phyloP scores from a whole-genome alignment of 345 rosid species.

The Raphanus sativus region DNA sequence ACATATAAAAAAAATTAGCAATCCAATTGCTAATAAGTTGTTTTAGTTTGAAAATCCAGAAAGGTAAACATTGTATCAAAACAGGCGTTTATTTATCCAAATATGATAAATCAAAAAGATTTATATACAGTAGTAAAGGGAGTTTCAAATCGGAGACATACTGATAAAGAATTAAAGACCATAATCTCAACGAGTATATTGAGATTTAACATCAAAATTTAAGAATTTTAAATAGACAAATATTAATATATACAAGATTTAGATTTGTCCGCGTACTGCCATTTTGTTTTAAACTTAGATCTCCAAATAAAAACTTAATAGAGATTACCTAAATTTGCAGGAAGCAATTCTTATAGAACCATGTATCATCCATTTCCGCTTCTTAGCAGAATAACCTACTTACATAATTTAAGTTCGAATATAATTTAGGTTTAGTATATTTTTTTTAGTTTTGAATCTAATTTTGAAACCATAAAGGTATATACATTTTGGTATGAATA shows the following conservation, averaged over 20 bases:
- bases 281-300: too few species aligned
- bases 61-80: background rate
- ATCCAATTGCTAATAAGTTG: too few species aligned
- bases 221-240: too few species aligned
- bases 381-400: slow-evolving; percentile 5
- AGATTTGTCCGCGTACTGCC: too few species aligned
- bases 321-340: background rate
- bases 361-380: background rate
- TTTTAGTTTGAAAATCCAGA: background rate
- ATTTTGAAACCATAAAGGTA: background rate
- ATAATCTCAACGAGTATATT: background rate
- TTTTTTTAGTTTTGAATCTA: background rate
- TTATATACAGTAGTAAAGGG: too few species aligned
- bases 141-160: too few species aligned
- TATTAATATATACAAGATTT: too few species aligned
- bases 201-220: too few species aligned
- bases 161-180: background rate
- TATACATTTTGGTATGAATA: too few species aligned
- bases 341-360: background rate
- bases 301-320: background rate
- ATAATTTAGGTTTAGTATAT: background rate
- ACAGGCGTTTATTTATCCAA: too few species aligned
- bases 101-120: background rate
- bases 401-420: too few species aligned
- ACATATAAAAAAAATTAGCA: too few species aligned